A percentile compares a stretch with the other conserved stretches of the same genome.
Evolutionary conservation across 176 grass and related monocot species (phyloP).

Genomic region (Rhynchospora tenuis): DNA sequence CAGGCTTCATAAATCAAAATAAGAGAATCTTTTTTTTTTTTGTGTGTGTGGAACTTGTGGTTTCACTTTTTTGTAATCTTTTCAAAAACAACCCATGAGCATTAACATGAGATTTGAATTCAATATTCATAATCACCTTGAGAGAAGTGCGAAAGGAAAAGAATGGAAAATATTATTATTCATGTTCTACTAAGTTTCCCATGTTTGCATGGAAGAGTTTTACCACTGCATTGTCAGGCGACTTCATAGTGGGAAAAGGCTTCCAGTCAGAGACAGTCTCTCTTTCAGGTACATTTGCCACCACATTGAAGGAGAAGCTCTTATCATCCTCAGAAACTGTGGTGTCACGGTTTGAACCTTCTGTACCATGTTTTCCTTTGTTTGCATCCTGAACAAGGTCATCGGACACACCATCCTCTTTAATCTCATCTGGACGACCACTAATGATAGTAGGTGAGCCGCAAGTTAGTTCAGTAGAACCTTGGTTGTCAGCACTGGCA

Average conservation of each 20-base stretch:
- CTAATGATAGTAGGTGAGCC: slow-evolving; percentile 73
- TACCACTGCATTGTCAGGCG: slow-evolving; percentile 48
- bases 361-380: slow-evolving; percentile 25
- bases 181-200: neutral
- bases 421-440: slow-evolving; percentile 47
- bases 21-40: neutral
- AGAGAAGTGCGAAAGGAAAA: neutral
- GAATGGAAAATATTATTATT: neutral
- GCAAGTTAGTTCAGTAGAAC: slow-evolving; percentile 44
- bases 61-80: neutral
- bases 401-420: slow-evolving; percentile 35
- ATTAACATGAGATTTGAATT: neutral
- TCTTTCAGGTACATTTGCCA: slow-evolving; percentile 49
- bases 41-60: neutral
- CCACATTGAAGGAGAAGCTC: slow-evolving; percentile 85
- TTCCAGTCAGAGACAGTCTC: slow-evolving; percentile 48
- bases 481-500: slow-evolving; percentile 12
- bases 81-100: neutral
- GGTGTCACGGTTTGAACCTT: slow-evolving; percentile 21
- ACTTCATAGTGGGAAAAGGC: slow-evolving; percentile 36
- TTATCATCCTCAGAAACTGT: slow-evolving; percentile 52
- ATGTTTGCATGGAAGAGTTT: slow-evolving; percentile 2
- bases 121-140: neutral
- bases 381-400: slow-evolving; percentile 22
- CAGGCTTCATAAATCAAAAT: neutral